These are phyloP conservation scores for Chlorencoelia australis DNA, from an alignment of 2,329 filamentous ascomycete species.

Conservation along the genomic window DNA sequence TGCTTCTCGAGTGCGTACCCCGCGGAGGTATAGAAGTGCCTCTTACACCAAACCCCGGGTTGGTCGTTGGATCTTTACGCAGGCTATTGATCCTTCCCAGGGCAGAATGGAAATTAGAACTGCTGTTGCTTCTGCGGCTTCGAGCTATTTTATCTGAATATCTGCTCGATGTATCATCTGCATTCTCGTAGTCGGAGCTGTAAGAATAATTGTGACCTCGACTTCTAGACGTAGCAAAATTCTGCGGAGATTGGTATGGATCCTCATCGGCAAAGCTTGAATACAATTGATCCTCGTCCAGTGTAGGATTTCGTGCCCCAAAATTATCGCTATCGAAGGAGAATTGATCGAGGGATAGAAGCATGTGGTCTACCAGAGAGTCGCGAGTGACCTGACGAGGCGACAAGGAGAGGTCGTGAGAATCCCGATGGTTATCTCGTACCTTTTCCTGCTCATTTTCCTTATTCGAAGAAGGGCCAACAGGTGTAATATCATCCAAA, in stretches of 20 bases:
- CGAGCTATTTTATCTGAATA: constrained; percentile 42
- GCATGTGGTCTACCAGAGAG: constrained; percentile 92
- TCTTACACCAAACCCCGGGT: constrained; percentile 29
- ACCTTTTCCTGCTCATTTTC: constrained; percentile 16
- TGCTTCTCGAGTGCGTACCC: constrained; percentile 46
- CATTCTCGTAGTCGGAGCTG: constrained; percentile 49
- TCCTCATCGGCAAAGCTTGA: constrained; percentile 23
- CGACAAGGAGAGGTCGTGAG: constrained; percentile 74
- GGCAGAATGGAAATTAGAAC: constrained; percentile 56
- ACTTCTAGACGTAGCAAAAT: constrained; percentile 18
- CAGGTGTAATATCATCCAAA: constrained; percentile 28
- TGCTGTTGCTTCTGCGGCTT: constrained; percentile 69
- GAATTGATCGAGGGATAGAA: constrained; percentile 83
- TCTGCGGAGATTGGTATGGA: constrained; percentile 18
- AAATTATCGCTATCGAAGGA: constrained; percentile 39
- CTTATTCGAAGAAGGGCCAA: constrained; percentile 20
- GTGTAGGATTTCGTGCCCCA: constrained; percentile 18
- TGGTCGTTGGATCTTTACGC: constrained; percentile 29
- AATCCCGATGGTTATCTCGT: constrained; percentile 18
- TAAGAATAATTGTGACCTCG: constrained; percentile 42
- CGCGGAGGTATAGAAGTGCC: constrained; percentile 30
- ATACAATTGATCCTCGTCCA: constrained; percentile 23
- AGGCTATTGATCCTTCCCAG: constrained; percentile 54
- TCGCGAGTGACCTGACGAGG: constrained; percentile 70
- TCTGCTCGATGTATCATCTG: constrained; percentile 43